A percentile compares a stretch with the other conserved stretches of the same genome.
These are phyloP conservation scores for Endocarpon pusillum DNA, from an alignment of 495 filamentous ascomycete species.

Conservation along the genomic window DNA sequence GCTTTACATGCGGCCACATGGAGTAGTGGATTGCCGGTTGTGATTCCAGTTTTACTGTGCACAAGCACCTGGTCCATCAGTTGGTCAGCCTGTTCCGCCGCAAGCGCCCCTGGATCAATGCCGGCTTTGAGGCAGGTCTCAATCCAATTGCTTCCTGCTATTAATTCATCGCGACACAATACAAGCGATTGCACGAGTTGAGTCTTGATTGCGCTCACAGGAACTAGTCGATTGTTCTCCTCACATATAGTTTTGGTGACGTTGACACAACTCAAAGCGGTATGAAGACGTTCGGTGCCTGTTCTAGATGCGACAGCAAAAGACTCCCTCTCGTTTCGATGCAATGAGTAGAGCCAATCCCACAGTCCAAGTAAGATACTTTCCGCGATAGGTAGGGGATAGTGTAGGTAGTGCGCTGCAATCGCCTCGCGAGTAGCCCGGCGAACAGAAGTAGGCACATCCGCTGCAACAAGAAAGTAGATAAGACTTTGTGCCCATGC, in stretches of 20 bases:
- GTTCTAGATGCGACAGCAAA: constrained; percentile 52
- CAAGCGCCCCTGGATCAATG: constrained; percentile 68
- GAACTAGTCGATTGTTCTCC: no score
- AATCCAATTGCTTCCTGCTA: constrained; percentile 75
- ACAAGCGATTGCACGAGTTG: constrained; percentile 62
- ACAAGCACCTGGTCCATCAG: no score
- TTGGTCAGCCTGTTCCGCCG: constrained; percentile 20
- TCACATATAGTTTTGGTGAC: no score
- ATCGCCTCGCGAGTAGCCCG: constrained; percentile 40
- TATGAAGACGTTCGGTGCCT: constrained; percentile 29
- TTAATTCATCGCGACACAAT: constrained; percentile 57
- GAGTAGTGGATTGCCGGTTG: constrained; percentile 29
- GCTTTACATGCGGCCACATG: constrained; percentile 58
- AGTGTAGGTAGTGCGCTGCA: constrained; percentile 35
- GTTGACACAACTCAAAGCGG: constrained; percentile 45
- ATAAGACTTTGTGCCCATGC: constrained; percentile 73
- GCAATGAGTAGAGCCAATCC: constrained; percentile 55
- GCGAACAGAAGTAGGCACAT: constrained; percentile 37
- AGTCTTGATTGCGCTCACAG: constrained; percentile 25
- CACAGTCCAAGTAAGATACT: constrained; percentile 57
- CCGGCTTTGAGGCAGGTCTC: constrained; percentile 59
- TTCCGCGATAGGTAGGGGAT: constrained; percentile 35
- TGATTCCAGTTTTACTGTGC: no score
- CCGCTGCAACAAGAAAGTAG: constrained; percentile 48
- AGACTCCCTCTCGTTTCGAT: constrained; percentile 58